Evolutionary conservation across 2,329 filamentous ascomycete species (phyloP), one percentile per base, ranked within the genome.

Genomic region (Arthrobotrys sphaeroides): DNA sequence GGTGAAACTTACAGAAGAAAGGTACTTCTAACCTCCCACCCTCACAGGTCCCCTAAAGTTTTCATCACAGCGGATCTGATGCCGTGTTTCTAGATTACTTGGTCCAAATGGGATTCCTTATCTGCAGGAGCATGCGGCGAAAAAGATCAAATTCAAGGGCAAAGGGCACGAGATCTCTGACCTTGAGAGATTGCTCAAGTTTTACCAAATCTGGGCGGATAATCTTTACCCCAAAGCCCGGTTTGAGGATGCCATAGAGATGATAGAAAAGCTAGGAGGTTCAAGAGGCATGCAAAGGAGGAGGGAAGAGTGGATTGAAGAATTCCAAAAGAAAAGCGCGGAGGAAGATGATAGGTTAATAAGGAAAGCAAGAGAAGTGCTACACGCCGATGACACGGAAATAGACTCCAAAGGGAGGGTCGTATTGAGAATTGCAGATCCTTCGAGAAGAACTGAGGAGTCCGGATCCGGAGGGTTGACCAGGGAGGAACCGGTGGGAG

Each of bases 141-240:
- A 88, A 28, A 86, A 87, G 47, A 84, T 97, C 18, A 92, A 88
- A 78, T 89, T 97, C 79, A 96, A 94, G 81, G 95, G 95, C 57
- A 98, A 96, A 82, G 94, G 94, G 0, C 92, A 98, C 81, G 95
- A 99, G 85, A 91, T 93, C 80, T 22, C 47, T 16, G 95, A 99
- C 81, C 88, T 93, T 9, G 88, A 90, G 0, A 88, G 90, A 13
- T 86, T 99, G 22, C 86, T 99, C 53, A 92, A 91, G 22, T 92
- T 96, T 81, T 99, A 98, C 81, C 95, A 98, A 82, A 83, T 97
- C 67, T 99, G 95, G 95, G 90, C 99, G 1, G 94, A 99, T 83
- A 93, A 97, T 80, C 85, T 99, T 10, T 99, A 94, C 80, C 95
- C 95, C 10, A 93, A 96, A 80, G 95, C 94, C 3, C 94, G 93